These are phyloP conservation scores for Aethionema arabicum DNA, from an alignment of 345 rosid species.

Conservation along the genomic window DNA sequence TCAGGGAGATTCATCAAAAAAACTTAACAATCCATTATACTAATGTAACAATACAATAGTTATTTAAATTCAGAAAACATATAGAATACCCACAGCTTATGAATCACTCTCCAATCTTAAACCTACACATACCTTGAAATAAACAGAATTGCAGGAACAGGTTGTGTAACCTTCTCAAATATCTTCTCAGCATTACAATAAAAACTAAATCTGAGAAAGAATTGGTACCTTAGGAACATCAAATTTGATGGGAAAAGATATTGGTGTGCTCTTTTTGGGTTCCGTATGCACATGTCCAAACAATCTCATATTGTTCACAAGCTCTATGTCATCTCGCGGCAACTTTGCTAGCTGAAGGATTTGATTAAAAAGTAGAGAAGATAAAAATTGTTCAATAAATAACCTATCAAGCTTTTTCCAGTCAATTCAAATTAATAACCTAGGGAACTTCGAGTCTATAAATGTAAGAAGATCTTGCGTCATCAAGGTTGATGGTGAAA, in stretches of 20 bases:
- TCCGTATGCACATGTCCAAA: constrained; percentile 62
- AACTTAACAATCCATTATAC: constrained; percentile 13
- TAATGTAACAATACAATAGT: background rate
- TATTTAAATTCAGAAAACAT: background rate
- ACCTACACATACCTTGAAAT: background rate
- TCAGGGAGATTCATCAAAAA: background rate
- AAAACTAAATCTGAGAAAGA: constrained; percentile 5
- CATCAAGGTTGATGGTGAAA: constrained; percentile 67
- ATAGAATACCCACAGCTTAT: no score
- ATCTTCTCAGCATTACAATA: constrained; percentile 54
- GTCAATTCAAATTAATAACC: constrained; percentile 19
- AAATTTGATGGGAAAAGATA: constrained; percentile 76
- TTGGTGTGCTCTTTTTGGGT: constrained; percentile 59
- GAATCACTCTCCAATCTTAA: background rate
- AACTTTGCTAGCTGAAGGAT: constrained; percentile 70
- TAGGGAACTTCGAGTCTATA: constrained; percentile 4
- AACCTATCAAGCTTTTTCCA: background rate
- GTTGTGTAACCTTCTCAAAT: constrained; percentile 62
- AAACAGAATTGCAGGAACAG: constrained; percentile 19
- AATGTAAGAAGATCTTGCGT: constrained; percentile 32
- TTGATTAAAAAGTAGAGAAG: constrained; percentile 12
- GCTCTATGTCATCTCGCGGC: constrained; percentile 73
- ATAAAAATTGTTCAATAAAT: background rate
- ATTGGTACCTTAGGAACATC: constrained; percentile 65
- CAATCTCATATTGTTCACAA: constrained; percentile 82